Evolutionary conservation across 176 grass and related monocot species (phyloP).

Genomic region (Dendrocalamus sinicus): DNA sequence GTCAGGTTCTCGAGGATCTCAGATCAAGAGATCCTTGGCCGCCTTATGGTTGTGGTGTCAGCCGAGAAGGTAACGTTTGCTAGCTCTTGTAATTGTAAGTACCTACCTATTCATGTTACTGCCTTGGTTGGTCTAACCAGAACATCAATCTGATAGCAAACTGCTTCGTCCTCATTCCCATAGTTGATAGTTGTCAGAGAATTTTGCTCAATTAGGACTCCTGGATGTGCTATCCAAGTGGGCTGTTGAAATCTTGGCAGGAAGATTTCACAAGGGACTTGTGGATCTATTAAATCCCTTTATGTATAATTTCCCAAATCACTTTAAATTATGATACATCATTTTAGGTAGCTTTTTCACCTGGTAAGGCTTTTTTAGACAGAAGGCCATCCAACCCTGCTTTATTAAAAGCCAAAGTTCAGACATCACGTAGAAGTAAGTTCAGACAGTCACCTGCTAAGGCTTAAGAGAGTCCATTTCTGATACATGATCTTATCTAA

Average conservation of each 20-base stretch:
- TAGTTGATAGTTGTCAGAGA: background rate
- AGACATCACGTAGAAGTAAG: background rate
- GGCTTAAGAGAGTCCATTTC: constrained; percentile 7
- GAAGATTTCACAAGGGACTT: background rate
- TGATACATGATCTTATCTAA: background rate
- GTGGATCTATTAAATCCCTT: background rate
- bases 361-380: background rate
- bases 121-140: background rate
- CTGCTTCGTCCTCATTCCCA: background rate
- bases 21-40: constrained; percentile 88
- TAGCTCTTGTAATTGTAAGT: background rate
- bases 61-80: constrained; percentile 80
- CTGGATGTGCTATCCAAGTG: background rate
- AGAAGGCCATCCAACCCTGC: background rate
- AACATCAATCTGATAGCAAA: background rate
- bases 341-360: constrained; percentile 12
- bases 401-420: background rate
- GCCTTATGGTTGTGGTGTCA: constrained; percentile 85
- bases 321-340: background rate
- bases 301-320: background rate
- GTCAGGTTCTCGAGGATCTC: constrained; percentile 92
- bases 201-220: background rate
- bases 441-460: background rate
- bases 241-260: background rate
- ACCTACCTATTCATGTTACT: background rate